Conservation (phyloP, 306 rosid genomes). For the Trifolium subterraneum region DNA sequence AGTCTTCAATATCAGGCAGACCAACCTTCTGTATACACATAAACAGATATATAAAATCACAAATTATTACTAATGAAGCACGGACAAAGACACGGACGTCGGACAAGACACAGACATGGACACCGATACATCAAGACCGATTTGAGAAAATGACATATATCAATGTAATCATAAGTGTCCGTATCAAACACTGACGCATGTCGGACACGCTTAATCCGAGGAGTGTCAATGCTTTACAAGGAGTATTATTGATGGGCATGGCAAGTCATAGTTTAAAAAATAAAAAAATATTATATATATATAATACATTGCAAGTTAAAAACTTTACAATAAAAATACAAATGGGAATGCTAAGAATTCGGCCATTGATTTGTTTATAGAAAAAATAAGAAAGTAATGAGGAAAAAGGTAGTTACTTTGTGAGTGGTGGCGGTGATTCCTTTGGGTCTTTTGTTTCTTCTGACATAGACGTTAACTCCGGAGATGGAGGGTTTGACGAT, state of each 20-base stretch:
- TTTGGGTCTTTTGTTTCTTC: conserved; percentile 66
- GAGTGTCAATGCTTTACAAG: too few species aligned
- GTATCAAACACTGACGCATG: too few species aligned
- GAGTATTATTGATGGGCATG: conserved; percentile 1
- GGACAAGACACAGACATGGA: too few species aligned
- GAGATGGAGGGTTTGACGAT: conserved; percentile 41
- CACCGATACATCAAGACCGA: too few species aligned
- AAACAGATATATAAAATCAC: conserved; percentile 8
- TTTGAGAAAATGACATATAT: too few species aligned
- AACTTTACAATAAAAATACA: neutral
- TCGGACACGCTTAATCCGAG: too few species aligned
- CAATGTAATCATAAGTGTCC: too few species aligned
- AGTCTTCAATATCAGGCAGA: conserved; percentile 81
- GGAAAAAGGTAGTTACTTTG: conserved; percentile 49
- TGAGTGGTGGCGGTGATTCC: conserved; percentile 41
- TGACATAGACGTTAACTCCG: conserved; percentile 56
- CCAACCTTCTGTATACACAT: conserved; percentile 40
- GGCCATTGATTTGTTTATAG: too few species aligned
- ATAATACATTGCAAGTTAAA: conserved; percentile 20
- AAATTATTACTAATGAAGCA: neutral
- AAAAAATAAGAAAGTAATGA: neutral
- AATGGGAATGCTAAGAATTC: neutral
- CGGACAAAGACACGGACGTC: too few species aligned
- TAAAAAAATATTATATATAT: neutral
- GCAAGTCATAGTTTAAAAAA: neutral